Conservation (phyloP, 2,329 filamentous ascomycete genomes). For the Apiospora malaysiana region DNA sequence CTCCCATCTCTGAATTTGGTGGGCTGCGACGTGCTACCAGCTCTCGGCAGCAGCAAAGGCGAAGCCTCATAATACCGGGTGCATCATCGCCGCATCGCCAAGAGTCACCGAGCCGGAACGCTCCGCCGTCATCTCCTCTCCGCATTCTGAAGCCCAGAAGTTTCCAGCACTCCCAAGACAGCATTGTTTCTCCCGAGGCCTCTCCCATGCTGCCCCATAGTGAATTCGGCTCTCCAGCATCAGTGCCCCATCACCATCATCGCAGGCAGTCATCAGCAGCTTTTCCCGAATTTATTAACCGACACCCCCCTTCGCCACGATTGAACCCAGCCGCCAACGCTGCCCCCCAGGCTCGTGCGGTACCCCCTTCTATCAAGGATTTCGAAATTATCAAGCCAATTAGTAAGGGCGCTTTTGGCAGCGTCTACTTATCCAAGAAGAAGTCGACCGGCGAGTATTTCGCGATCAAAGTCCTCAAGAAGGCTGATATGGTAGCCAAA, state of each 20-base stretch:
- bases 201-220: slow-evolving; percentile 86
- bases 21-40: slow-evolving; percentile 77
- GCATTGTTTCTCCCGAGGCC: slow-evolving; percentile 80
- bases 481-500: slow-evolving; percentile 99
- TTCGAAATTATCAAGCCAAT: slow-evolving; percentile 99
- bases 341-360: slow-evolving; percentile 84
- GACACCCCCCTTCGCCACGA: slow-evolving; percentile 81
- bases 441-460: slow-evolving; percentile 98
- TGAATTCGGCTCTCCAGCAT: slow-evolving; percentile 79
- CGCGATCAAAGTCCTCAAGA: slow-evolving; percentile 97
- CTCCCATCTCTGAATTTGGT: slow-evolving; percentile 86
- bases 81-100: slow-evolving; percentile 82
- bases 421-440: slow-evolving; percentile 97
- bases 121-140: slow-evolving; percentile 82
- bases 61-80: slow-evolving; percentile 82
- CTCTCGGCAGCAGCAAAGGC: slow-evolving; percentile 81
- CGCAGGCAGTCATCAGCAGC: slow-evolving; percentile 90
- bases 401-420: slow-evolving; percentile 97
- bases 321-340: slow-evolving; percentile 71
- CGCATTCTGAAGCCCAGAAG: slow-evolving; percentile 82
- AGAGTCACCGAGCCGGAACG: slow-evolving; percentile 81
- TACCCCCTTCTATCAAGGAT: slow-evolving; percentile 96
- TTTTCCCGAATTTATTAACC: slow-evolving; percentile 71
- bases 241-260: slow-evolving; percentile 62
- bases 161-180: slow-evolving; percentile 64